phyloP scores from a whole-genome alignment of 345 rosid species.

The Eucalyptus erythrocorys region DNA sequence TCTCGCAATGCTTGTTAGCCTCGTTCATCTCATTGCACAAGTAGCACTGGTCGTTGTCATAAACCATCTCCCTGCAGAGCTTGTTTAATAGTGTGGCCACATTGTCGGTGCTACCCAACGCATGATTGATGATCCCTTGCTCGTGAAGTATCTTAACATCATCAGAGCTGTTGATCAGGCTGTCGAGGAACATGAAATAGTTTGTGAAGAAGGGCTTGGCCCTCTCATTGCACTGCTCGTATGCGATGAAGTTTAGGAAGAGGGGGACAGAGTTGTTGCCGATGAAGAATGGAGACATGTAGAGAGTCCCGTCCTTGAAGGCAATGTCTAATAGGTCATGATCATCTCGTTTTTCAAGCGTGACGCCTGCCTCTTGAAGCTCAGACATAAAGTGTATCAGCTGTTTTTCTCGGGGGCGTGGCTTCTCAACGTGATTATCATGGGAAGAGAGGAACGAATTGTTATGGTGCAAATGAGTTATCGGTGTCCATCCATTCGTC shows the following conservation, averaged over 20 bases:
- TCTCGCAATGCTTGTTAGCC: background rate
- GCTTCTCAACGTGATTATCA: background rate
- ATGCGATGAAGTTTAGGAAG: conserved; percentile 1
- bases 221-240: background rate
- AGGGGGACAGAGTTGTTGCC: background rate
- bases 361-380: background rate
- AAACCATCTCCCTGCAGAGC: background rate
- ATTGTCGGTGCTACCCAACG: background rate
- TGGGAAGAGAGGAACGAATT: background rate
- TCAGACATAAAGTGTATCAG: background rate
- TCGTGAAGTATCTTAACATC: background rate
- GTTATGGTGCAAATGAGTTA: background rate
- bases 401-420: background rate
- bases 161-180: background rate
- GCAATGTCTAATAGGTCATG: background rate
- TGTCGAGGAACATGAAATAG: conserved; percentile 4
- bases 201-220: background rate
- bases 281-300: background rate
- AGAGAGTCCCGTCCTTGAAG: background rate
- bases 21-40: background rate
- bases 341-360: background rate
- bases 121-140: background rate
- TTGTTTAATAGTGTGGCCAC: background rate
- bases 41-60: conserved; percentile 1
- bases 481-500: background rate